phyloP scores from a whole-genome alignment of 352 stramenopile genomes.

The Phytopythium delawarense region DNA sequence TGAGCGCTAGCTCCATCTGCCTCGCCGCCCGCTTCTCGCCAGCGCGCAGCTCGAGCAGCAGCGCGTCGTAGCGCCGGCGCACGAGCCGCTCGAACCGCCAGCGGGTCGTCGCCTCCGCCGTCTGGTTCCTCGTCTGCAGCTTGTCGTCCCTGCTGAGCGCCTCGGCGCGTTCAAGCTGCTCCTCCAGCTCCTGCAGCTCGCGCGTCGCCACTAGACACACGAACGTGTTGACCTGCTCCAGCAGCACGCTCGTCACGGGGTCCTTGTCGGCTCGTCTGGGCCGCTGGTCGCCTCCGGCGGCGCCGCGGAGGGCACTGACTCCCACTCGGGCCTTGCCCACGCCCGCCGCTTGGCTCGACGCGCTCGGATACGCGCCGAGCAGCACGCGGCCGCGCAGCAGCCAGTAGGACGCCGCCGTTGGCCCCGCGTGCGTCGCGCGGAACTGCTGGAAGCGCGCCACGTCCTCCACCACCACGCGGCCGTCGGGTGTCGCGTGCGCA shows the following conservation, averaged over 20 bases:
- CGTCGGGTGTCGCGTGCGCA: constrained; percentile 27
- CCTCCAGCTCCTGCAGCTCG: constrained; percentile 28
- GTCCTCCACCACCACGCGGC: constrained; percentile 51
- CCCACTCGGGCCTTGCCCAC: not conserved
- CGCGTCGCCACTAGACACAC: constrained; percentile 44
- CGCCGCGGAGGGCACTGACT: constrained; percentile 34
- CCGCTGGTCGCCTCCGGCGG: constrained; percentile 17
- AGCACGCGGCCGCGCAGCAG: constrained; percentile 54
- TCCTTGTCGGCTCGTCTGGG: constrained; percentile 45
- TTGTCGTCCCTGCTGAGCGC: not conserved
- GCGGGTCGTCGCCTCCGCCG: constrained; percentile 8
- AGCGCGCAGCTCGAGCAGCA: constrained; percentile 31
- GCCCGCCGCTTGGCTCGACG: not conserved
- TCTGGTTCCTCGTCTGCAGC: not conserved
- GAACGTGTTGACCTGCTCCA: constrained; percentile 65
- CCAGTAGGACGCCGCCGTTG: constrained; percentile 72
- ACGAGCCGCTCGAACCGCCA: constrained; percentile 55
- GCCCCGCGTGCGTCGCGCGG: constrained; percentile 49
- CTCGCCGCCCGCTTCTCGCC: constrained; percentile 36
- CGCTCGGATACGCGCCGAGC: constrained; percentile 40
- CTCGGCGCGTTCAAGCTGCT: not conserved
- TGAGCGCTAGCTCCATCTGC: constrained; percentile 37
- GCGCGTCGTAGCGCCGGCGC: constrained; percentile 35
- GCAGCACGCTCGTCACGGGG: constrained; percentile 50
- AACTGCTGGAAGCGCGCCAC: constrained; percentile 61